Evolutionary conservation across 768 basidiomycete genomes (phyloP).

Genomic region (Leccinum obscurum): DNA sequence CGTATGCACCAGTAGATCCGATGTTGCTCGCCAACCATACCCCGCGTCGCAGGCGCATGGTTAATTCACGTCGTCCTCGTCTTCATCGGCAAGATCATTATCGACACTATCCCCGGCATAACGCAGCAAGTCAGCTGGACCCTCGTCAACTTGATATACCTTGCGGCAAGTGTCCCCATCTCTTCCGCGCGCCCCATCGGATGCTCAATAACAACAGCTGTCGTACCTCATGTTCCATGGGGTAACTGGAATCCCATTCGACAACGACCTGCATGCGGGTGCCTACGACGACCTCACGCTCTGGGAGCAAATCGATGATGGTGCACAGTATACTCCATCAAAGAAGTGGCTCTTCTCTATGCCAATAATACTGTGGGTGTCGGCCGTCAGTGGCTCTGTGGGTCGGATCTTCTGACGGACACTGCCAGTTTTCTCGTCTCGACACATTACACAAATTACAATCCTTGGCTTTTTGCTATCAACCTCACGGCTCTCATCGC

Average conservation of each 20-base stretch:
- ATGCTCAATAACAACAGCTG: slow-evolving; percentile 47
- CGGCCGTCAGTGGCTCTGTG: background rate
- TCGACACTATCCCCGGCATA: slow-evolving; percentile 94
- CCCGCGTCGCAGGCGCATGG: slow-evolving; percentile 80
- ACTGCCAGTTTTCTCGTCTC: slow-evolving; percentile 83
- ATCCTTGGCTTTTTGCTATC: slow-evolving; percentile 90
- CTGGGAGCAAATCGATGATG: slow-evolving; percentile 99
- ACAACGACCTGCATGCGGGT: slow-evolving; percentile 81
- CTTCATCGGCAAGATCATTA: slow-evolving; percentile 82
- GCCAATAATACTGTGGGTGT: slow-evolving; percentile 82
- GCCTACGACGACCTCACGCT: slow-evolving; percentile 97
- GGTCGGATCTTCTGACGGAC: background rate
- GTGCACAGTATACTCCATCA: slow-evolving; percentile 97
- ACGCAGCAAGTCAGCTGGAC: slow-evolving; percentile 96
- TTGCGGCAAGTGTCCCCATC: slow-evolving; percentile 57
- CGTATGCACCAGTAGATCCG: background rate
- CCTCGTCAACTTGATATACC: slow-evolving; percentile 86
- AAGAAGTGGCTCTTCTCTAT: slow-evolving; percentile 95
- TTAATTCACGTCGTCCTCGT: slow-evolving; percentile 95
- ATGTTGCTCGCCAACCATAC: slow-evolving; percentile 5
- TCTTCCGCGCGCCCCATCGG: background rate
- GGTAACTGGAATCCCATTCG: slow-evolving; percentile 96
- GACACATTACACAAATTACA: slow-evolving; percentile 97
- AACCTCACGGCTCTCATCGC: slow-evolving; percentile 78
- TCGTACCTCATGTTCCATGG: slow-evolving; percentile 99